These are phyloP conservation scores for Ustilago hordei DNA, from an alignment of 1,284 basidiomycete genomes.

Conservation along the genomic window DNA sequence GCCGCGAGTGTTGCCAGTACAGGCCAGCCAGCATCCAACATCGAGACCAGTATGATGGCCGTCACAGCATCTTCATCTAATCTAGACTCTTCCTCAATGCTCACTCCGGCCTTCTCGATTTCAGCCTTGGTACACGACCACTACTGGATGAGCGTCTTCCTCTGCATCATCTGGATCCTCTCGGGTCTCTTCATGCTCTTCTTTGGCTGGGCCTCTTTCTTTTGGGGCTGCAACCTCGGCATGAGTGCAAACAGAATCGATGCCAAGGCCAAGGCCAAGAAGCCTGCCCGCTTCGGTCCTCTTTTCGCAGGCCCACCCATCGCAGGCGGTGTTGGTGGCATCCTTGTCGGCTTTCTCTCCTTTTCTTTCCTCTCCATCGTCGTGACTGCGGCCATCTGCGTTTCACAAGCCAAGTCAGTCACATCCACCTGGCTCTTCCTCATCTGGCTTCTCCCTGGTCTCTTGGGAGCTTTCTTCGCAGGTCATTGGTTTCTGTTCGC, in stretches of 20 bases:
- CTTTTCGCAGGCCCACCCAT: slow-evolving; percentile 36
- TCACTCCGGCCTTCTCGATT: slow-evolving; percentile 30
- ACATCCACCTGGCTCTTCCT: slow-evolving; percentile 44
- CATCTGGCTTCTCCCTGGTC: slow-evolving; percentile 57
- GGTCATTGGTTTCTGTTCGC: slow-evolving; percentile 51
- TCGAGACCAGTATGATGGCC: slow-evolving; percentile 1
- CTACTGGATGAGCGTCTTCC: slow-evolving; percentile 49
- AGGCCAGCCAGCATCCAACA: not conserved
- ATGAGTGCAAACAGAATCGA: slow-evolving; percentile 22
- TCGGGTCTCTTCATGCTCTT: slow-evolving; percentile 55
- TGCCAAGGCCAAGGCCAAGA: slow-evolving; percentile 19
- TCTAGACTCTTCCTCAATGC: not conserved
- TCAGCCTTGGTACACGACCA: slow-evolving; percentile 25
- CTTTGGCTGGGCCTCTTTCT: slow-evolving; percentile 61
- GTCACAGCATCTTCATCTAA: not conserved
- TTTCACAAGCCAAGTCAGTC: slow-evolving; percentile 23
- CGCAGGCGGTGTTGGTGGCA: slow-evolving; percentile 56
- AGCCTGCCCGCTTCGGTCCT: slow-evolving; percentile 2
- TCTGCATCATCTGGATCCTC: slow-evolving; percentile 58
- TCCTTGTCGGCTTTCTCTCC: slow-evolving; percentile 56
- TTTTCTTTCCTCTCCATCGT: slow-evolving; percentile 52
- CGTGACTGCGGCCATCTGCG: slow-evolving; percentile 45
- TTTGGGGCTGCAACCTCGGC: slow-evolving; percentile 49
- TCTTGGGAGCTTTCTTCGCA: slow-evolving; percentile 49
- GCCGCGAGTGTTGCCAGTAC: not conserved